These are phyloP conservation scores for Nothomitra cinnamomea DNA, from an alignment of 2,329 filamentous ascomycete genomes.

Conservation along the genomic window DNA sequence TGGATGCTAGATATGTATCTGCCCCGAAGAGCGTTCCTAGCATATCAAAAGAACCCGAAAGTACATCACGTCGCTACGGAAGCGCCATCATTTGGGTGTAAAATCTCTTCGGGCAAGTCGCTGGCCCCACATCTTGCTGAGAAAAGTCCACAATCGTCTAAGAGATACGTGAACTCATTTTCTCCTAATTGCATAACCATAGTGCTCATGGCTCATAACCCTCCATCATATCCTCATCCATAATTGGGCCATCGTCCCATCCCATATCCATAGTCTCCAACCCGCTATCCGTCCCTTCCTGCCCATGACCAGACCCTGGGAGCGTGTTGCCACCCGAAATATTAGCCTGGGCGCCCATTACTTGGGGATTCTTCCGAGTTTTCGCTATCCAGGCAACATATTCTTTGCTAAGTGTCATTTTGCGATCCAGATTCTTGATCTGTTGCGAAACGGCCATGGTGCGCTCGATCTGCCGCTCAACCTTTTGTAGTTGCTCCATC, in stretches of 20 bases:
- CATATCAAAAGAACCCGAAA: too few relatives aligned
- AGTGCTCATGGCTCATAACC: constrained; percentile 5
- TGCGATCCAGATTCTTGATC: constrained; percentile 4
- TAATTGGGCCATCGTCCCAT: not conserved
- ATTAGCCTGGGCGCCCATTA: not conserved
- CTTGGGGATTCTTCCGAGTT: not conserved
- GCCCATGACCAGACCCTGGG: not conserved
- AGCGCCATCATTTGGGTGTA: too few relatives aligned
- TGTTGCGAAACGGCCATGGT: not conserved
- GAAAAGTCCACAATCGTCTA: not conserved
- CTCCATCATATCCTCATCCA: constrained; percentile 6
- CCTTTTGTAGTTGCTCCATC: not conserved
- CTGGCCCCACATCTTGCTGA: not conserved
- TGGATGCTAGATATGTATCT: too few relatives aligned
- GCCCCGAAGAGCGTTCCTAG: too few relatives aligned
- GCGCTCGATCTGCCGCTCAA: constrained; percentile 1
- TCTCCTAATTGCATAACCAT: not conserved
- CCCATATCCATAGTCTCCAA: constrained; percentile 1
- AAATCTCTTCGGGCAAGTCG: too few relatives aligned
- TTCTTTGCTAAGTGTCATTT: constrained; percentile 1
- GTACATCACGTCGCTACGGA: too few relatives aligned
- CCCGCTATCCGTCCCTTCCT: not conserved
- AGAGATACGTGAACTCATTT: not conserved
- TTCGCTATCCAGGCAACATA: constrained; percentile 3
- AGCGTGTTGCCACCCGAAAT: not conserved